Percentiles rank a stretch among this genome's conserved stretches.
These are phyloP conservation scores for Lolium rigidum DNA, from an alignment of 176 grass and related monocot genomes.

Conservation along the genomic window DNA sequence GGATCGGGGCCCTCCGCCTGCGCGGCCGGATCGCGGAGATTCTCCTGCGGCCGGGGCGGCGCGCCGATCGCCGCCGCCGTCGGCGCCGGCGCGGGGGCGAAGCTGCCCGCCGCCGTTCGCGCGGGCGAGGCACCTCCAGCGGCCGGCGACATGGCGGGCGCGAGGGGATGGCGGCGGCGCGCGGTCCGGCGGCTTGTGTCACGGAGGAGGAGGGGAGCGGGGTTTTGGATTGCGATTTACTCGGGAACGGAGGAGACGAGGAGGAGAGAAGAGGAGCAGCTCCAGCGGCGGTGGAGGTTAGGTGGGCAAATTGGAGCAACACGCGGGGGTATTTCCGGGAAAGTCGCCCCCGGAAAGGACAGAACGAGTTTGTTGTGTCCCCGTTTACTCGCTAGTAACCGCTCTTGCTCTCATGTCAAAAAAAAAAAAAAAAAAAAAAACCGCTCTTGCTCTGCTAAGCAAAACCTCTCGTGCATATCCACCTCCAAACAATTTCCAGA, in stretches of 20 bases:
- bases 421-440: too few species aligned
- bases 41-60: constrained; percentile 14
- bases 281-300: background rate
- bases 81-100: constrained; percentile 1
- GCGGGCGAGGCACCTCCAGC: constrained; percentile 39
- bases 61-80: constrained; percentile 23
- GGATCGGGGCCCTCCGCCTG: constrained; percentile 31
- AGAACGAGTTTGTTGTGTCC: constrained; percentile 10
- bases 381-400: constrained; percentile 6
- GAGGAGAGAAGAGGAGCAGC: background rate
- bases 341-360: background rate
- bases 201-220: background rate
- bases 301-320: constrained; percentile 10
- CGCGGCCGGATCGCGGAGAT: constrained; percentile 19
- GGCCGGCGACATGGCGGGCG: constrained; percentile 48
- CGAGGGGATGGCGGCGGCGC: background rate
- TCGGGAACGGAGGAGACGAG: constrained; percentile 32
- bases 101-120: constrained; percentile 8
- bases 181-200: background rate
- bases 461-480: background rate
- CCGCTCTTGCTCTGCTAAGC: background rate
- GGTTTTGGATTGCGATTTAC: constrained; percentile 15
- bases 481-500: background rate
- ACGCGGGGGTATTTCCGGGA: background rate
- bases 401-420: too few species aligned